phyloP scores from a whole-genome alignment of 768 basidiomycete genomes.

The Boletus rubescentipes region DNA sequence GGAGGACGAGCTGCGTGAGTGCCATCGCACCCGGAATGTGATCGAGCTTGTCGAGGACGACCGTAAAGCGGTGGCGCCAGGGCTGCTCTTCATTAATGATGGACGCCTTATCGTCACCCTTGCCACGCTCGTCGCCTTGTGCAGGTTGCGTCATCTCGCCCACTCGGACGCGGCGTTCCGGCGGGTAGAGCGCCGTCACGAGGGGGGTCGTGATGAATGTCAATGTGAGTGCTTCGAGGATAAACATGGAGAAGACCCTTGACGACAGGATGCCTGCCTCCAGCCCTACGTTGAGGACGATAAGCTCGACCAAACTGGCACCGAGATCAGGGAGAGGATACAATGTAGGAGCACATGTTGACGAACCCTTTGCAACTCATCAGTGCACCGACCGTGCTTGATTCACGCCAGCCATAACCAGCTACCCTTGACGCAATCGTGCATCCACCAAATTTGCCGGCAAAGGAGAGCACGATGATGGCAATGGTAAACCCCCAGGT shows the following conservation, averaged over 20 bases:
- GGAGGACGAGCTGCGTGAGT: constrained; percentile 76
- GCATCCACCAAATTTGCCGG: constrained; percentile 89
- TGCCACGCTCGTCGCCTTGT: constrained; percentile 36
- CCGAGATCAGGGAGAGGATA: neutral
- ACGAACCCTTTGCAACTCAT: constrained; percentile 94
- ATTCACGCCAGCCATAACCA: constrained; percentile 79
- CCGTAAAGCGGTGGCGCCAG: constrained; percentile 65
- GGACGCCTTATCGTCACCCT: constrained; percentile 4
- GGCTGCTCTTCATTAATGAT: constrained; percentile 18
- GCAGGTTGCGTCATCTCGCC: constrained; percentile 9
- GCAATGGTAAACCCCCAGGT: constrained; percentile 90
- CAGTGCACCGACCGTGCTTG: constrained; percentile 80
- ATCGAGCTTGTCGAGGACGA: constrained; percentile 89
- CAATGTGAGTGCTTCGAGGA: constrained; percentile 76
- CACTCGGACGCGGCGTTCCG: constrained; percentile 52
- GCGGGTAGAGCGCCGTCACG: constrained; percentile 66
- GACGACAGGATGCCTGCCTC: constrained; percentile 72
- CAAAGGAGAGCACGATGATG: constrained; percentile 75
- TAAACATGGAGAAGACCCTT: constrained; percentile 93
- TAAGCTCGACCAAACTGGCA: constrained; percentile 82
- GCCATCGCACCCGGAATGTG: constrained; percentile 90
- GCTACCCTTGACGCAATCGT: constrained; percentile 61
- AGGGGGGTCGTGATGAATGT: constrained; percentile 87
- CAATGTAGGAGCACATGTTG: neutral
- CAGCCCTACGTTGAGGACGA: constrained; percentile 94